phyloP scores from a whole-genome alignment of 495 filamentous ascomycete species.

The Cetradonia linearis region DNA sequence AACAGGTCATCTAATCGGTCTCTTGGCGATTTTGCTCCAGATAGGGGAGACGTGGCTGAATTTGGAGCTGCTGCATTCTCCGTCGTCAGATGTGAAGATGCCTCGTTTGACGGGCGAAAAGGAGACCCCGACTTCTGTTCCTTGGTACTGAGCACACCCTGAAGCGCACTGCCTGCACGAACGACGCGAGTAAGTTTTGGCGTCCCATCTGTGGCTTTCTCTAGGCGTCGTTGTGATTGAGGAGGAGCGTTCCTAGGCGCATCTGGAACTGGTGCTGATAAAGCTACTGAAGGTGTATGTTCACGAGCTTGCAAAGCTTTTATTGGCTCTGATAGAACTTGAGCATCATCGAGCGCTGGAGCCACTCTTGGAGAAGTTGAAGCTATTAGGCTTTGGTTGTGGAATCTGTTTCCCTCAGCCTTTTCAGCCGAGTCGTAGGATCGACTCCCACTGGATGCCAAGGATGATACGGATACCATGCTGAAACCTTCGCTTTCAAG shows the following conservation, averaged over 20 bases:
- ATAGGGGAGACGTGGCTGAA: not conserved
- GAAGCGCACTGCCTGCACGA: constrained; percentile 39
- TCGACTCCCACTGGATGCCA: constrained; percentile 38
- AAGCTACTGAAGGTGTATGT: constrained; percentile 8
- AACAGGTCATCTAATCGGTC: constrained; percentile 37
- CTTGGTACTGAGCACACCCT: constrained; percentile 34
- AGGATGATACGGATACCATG: constrained; percentile 47
- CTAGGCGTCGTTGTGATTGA: constrained; percentile 12
- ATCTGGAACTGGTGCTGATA: constrained; percentile 3
- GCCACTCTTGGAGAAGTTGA: not conserved
- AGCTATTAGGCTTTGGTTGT: not conserved
- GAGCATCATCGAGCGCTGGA: not conserved
- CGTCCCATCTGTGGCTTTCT: constrained; percentile 24
- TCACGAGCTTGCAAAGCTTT: not conserved
- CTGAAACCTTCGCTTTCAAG: constrained; percentile 52
- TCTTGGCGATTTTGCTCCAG: constrained; percentile 21
- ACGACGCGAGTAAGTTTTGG: constrained; percentile 36
- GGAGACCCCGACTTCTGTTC: constrained; percentile 11
- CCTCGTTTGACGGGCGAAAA: constrained; percentile 9
- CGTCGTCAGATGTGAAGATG: not conserved
- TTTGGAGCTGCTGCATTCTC: constrained; percentile 1
- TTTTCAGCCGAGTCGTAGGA: not conserved
- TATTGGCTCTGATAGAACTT: not conserved
- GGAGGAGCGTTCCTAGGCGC: not conserved
- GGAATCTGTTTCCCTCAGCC: not conserved